These are phyloP conservation scores for Hymenoscyphus repandus DNA, from an alignment of 2,329 filamentous ascomycete species.

Conservation along the genomic window DNA sequence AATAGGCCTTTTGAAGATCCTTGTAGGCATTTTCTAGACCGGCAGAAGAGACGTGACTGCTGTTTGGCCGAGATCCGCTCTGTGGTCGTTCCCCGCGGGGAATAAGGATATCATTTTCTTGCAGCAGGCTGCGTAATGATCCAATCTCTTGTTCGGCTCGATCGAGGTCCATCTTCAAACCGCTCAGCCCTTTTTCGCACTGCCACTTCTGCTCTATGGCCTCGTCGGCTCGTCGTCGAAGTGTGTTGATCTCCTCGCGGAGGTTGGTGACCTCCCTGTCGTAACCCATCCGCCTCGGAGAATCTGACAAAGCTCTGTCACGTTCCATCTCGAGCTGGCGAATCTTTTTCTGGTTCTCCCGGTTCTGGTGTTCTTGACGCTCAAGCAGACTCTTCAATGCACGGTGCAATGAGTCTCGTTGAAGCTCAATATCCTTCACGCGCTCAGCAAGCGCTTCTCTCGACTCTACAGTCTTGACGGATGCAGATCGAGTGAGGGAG, in stretches of 20 bases:
- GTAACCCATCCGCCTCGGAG: conserved; percentile 72
- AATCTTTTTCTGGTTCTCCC: conserved; percentile 78
- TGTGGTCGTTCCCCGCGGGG: conserved; percentile 50
- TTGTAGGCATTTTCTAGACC: conserved; percentile 70
- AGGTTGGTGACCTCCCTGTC: conserved; percentile 76
- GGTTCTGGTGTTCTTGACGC: conserved; percentile 78
- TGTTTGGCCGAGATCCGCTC: conserved; percentile 31
- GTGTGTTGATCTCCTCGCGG: conserved; percentile 75
- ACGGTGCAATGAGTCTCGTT: conserved; percentile 85
- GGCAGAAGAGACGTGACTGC: conserved; percentile 57
- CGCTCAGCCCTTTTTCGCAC: conserved; percentile 82
- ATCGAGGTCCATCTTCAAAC: conserved; percentile 94
- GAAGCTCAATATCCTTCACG: conserved; percentile 87
- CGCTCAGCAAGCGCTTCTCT: conserved; percentile 70
- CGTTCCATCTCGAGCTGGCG: conserved; percentile 72
- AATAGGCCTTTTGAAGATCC: conserved; percentile 68
- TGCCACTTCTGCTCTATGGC: conserved; percentile 95
- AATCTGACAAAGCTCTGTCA: conserved; percentile 62
- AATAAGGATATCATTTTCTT: conserved; percentile 76
- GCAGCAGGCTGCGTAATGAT: conserved; percentile 71
- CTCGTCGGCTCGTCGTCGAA: conserved; percentile 85
- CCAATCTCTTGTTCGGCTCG: conserved; percentile 89
- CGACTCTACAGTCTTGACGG: conserved; percentile 41
- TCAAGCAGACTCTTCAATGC: conserved; percentile 81
- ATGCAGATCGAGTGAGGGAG: conserved; percentile 53